A percentile compares a stretch with the other conserved stretches of the same genome.
These are phyloP conservation scores for Leccinum insolens DNA, from an alignment of 1,284 basidiomycete species.

Conservation along the genomic window DNA sequence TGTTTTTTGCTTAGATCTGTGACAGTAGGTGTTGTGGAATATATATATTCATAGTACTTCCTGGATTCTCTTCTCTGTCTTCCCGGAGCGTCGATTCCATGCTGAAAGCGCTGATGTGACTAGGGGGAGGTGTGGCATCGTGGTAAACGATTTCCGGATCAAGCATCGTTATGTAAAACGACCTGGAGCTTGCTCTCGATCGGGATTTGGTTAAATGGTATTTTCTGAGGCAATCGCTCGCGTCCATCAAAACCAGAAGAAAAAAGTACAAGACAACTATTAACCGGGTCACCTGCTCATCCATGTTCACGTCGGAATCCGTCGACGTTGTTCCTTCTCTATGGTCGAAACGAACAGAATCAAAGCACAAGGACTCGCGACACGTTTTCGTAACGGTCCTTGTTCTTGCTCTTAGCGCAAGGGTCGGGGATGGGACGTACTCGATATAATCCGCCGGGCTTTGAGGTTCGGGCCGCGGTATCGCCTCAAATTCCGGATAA, in stretches of 20 bases:
- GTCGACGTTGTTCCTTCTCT: slow-evolving; percentile 15
- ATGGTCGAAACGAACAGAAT: neutral
- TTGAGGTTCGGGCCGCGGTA: neutral
- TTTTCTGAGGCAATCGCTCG: no score
- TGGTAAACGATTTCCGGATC: neutral
- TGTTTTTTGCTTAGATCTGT: neutral
- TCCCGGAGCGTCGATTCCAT: no score
- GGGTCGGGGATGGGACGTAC: neutral
- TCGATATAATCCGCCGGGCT: neutral
- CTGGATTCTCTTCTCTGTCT: no score
- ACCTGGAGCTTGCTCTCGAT: neutral
- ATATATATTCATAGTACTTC: no score
- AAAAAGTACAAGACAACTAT: neutral
- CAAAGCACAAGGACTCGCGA: slow-evolving; percentile 16
- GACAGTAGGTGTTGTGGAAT: neutral
- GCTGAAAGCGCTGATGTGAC: no score
- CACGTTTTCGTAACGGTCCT: neutral
- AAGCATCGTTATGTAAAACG: neutral
- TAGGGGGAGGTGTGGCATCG: no score
- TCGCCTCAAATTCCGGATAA: no score
- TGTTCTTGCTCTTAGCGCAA: neutral
- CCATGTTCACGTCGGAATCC: neutral
- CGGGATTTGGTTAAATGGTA: neutral
- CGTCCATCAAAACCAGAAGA: neutral
- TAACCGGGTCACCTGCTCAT: neutral